Percentiles rank a stretch among this genome's conserved stretches.
Conservation (phyloP, 169 alveolate genomes). For the Babesia caballi region DNA sequence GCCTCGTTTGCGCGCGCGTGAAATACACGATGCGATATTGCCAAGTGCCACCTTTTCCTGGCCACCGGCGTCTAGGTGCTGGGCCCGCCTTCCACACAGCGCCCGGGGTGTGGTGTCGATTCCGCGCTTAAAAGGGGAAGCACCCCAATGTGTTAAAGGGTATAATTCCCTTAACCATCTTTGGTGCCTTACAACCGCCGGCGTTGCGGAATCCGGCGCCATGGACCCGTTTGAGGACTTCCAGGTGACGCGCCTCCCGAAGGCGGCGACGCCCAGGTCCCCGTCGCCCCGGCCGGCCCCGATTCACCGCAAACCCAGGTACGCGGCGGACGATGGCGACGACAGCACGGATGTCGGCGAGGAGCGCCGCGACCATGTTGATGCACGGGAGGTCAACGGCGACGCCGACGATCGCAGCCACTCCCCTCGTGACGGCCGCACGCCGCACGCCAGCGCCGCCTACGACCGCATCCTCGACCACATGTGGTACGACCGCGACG, state of each 20-base stretch:
- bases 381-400: slow-evolving; percentile 4
- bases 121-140: background rate
- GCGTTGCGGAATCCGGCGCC: background rate
- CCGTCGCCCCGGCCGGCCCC: background rate
- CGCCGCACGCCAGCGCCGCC: background rate
- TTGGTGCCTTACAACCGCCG: too few species aligned
- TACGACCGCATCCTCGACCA: slow-evolving; percentile 61
- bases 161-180: too few species aligned
- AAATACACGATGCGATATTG: too few species aligned
- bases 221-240: slow-evolving; percentile 64
- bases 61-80: too few species aligned
- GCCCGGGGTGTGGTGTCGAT: background rate
- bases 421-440: background rate
- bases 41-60: too few species aligned
- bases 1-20: background rate
- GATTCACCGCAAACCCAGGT: background rate
- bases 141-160: too few species aligned
- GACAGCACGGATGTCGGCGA: background rate
- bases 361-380: slow-evolving; percentile 6
- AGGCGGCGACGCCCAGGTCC: slow-evolving; percentile 34
- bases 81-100: background rate
- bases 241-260: slow-evolving; percentile 64
- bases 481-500: slow-evolving; percentile 72
- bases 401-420: background rate
- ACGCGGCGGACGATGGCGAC: background rate